phyloP scores from a whole-genome alignment of 2,329 filamentous ascomycete genomes.

The Exophiala oligosperma region DNA sequence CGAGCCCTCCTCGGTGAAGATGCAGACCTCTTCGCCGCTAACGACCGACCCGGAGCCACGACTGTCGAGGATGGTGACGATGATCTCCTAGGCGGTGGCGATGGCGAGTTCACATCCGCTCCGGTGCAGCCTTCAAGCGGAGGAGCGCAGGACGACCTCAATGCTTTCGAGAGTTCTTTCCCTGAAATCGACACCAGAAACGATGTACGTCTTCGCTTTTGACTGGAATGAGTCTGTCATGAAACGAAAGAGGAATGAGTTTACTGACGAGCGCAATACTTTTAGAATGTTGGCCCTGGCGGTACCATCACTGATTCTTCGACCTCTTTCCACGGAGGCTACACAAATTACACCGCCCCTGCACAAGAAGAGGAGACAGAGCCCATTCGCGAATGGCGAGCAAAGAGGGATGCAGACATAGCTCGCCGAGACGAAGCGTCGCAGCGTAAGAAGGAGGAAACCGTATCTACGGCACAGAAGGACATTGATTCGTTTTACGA shows the following conservation, averaged over 20 bases:
- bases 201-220: slow-evolving; percentile 57
- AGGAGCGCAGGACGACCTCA: slow-evolving; percentile 46
- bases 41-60: slow-evolving; percentile 63
- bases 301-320: slow-evolving; percentile 75
- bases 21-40: slow-evolving; percentile 82
- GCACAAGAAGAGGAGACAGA: slow-evolving; percentile 62
- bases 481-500: slow-evolving; percentile 99
- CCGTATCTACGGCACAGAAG: slow-evolving; percentile 82
- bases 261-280: slow-evolving; percentile 7
- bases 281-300: slow-evolving; percentile 69
- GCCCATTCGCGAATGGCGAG: slow-evolving; percentile 74
- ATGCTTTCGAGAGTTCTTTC: slow-evolving; percentile 83
- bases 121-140: slow-evolving; percentile 32
- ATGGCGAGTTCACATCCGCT: slow-evolving; percentile 35
- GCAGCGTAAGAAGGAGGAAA: slow-evolving; percentile 77
- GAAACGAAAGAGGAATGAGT: not conserved
- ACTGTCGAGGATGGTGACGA: slow-evolving; percentile 66
- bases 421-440: slow-evolving; percentile 83
- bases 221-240: not conserved
- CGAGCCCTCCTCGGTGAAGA: slow-evolving; percentile 89
- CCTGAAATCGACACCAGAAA: slow-evolving; percentile 76
- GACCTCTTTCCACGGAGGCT: slow-evolving; percentile 55
- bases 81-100: slow-evolving; percentile 65
- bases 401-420: slow-evolving; percentile 79
- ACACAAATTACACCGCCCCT: slow-evolving; percentile 54